A percentile compares a stretch with the other conserved stretches of the same genome.
phyloP scores from a whole-genome alignment of 169 alveolate species.

The Amoebophrya sp. region DNA sequence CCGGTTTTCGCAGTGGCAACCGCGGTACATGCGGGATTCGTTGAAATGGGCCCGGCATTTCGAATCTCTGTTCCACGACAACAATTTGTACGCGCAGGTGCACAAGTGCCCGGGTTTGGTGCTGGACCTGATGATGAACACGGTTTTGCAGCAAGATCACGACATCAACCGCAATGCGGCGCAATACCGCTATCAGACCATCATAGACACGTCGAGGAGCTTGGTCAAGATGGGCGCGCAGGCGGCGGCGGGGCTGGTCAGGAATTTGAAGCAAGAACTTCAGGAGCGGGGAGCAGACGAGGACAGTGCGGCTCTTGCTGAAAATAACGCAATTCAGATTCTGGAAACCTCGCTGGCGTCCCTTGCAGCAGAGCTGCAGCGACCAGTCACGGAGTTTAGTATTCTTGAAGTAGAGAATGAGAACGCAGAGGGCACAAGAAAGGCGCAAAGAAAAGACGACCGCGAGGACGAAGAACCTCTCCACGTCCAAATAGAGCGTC shows the following conservation, averaged over 20 bases:
- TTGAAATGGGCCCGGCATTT: background rate
- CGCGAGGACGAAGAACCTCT: too few relatives aligned
- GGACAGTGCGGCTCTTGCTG: background rate
- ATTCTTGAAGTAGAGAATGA: too few relatives aligned
- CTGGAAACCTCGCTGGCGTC: too few relatives aligned
- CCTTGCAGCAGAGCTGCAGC: too few relatives aligned
- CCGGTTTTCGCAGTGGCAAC: background rate
- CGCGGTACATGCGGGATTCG: background rate
- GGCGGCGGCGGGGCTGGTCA: background rate
- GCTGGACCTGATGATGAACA: background rate
- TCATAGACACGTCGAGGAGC: background rate
- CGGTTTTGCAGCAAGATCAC: background rate
- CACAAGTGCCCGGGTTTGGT: background rate
- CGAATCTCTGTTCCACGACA: background rate
- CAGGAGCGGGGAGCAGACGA: background rate
- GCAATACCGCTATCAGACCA: background rate
- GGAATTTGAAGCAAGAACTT: background rate
- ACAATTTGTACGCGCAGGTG: background rate
- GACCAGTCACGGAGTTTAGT: too few relatives aligned
- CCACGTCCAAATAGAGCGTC: background rate
- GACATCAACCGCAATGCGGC: background rate
- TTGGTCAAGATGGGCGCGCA: background rate
- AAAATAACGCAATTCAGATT: background rate
- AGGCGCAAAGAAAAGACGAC: too few relatives aligned
- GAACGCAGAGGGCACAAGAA: too few relatives aligned